These are phyloP conservation scores for Beauveria sp. DNA, from an alignment of 2,329 filamentous ascomycete genomes.

Conservation along the genomic window DNA sequence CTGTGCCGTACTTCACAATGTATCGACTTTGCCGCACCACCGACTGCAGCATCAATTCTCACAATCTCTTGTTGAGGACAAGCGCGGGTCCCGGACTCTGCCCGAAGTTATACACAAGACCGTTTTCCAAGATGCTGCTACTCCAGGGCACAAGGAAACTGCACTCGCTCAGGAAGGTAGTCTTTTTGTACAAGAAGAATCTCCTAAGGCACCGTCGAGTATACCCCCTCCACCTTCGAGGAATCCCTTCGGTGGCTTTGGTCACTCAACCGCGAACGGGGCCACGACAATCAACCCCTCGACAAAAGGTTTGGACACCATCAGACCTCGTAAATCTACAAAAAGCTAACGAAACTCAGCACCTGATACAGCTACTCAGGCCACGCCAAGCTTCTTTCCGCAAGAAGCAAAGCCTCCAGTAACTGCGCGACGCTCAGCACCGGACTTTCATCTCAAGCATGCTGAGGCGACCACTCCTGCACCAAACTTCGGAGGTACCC, in stretches of 20 bases:
- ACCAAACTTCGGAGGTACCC: background rate
- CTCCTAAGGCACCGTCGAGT: background rate
- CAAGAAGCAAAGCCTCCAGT: background rate
- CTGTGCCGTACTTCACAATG: conserved; percentile 38
- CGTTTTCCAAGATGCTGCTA: conserved; percentile 30
- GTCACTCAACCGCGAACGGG: background rate
- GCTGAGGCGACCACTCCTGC: background rate
- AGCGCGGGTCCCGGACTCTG: conserved; percentile 44
- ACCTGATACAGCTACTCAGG: background rate
- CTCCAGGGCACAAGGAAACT: background rate
- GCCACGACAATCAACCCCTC: background rate
- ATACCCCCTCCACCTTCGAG: background rate
- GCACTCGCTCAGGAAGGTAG: conserved; percentile 19
- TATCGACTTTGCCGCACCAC: conserved; percentile 36
- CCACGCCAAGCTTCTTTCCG: background rate
- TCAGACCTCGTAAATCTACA: background rate
- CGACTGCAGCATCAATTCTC: conserved; percentile 50
- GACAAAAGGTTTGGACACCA: background rate
- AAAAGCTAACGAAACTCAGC: background rate
- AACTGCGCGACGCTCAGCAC: background rate
- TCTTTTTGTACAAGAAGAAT: conserved; percentile 20
- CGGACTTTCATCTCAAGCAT: background rate
- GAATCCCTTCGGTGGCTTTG: background rate
- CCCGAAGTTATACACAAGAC: conserved; percentile 50
- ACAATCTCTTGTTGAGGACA: conserved; percentile 48